phyloP scores from a whole-genome alignment of 352 stramenopile genomes.

The Phytophthora hybrid region DNA sequence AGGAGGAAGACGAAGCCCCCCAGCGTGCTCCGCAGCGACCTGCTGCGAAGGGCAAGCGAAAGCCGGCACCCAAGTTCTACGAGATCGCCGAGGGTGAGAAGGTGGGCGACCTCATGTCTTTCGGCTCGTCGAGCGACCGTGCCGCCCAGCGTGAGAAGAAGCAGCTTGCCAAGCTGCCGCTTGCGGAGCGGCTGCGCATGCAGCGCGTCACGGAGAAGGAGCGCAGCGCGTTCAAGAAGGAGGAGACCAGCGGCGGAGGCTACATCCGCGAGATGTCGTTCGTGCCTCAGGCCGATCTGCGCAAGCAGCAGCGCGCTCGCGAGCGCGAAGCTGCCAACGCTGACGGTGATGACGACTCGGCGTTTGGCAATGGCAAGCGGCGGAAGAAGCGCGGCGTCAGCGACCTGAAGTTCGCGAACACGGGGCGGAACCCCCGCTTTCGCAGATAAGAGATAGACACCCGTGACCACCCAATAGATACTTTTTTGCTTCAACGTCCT shows the following conservation, averaged over 20 bases:
- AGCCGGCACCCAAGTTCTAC: constrained; percentile 79
- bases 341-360: constrained; percentile 31
- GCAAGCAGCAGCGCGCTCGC: constrained; percentile 58
- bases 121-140: constrained; percentile 73
- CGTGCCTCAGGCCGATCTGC: constrained; percentile 66
- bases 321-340: constrained; percentile 31
- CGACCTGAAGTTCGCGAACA: constrained; percentile 72
- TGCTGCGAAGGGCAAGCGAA: constrained; percentile 46
- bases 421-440: constrained; percentile 57
- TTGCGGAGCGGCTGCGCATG: constrained; percentile 78
- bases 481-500: not conserved
- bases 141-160: constrained; percentile 81
- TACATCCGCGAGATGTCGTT: constrained; percentile 90
- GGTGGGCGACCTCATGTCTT: constrained; percentile 81
- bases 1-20: constrained; percentile 47
- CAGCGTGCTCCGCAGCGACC: constrained; percentile 19
- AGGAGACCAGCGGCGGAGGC: constrained; percentile 71
- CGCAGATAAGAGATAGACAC: constrained; percentile 55
- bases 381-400: constrained; percentile 86
- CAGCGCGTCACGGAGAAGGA: constrained; percentile 82
- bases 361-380: constrained; percentile 44
- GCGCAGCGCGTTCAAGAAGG: constrained; percentile 86
- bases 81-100: constrained; percentile 88
- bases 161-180: constrained; percentile 79
- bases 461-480: too few relatives aligned